Conservation (phyloP, 768 basidiomycete species). For the Mycena leptocephala region DNA sequence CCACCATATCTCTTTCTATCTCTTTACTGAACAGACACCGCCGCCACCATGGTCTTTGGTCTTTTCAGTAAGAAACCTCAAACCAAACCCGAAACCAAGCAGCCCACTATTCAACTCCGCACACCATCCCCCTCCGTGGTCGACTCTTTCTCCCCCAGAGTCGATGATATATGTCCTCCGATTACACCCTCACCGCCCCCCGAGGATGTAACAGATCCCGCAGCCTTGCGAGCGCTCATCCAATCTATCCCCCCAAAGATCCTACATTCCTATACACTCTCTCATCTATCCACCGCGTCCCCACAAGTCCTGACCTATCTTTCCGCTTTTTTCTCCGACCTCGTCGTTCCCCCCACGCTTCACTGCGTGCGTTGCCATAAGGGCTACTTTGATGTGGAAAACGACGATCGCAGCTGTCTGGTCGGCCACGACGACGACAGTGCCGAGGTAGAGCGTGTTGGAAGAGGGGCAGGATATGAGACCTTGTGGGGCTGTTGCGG, state of each 20-base stretch:
- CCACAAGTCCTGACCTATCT: slow-evolving; percentile 63
- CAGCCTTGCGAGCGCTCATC: slow-evolving; percentile 67
- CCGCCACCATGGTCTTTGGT: slow-evolving; percentile 26
- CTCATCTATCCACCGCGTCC: slow-evolving; percentile 60
- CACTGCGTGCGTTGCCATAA: slow-evolving; percentile 87
- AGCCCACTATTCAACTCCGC: slow-evolving; percentile 56
- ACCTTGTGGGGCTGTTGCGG: slow-evolving; percentile 85
- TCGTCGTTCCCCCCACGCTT: slow-evolving; percentile 76
- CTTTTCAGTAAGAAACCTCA: slow-evolving; percentile 38
- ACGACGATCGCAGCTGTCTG: slow-evolving; percentile 78
- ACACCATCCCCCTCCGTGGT: slow-evolving; percentile 71
- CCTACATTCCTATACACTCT: slow-evolving; percentile 74
- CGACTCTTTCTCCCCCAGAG: slow-evolving; percentile 41
- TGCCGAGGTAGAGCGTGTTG: slow-evolving; percentile 78
- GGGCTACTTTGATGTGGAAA: slow-evolving; percentile 80
- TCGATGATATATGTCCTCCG: slow-evolving; percentile 55
- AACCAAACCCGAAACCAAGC: slow-evolving; percentile 24
- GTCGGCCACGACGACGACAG: slow-evolving; percentile 89
- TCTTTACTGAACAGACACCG: background rate
- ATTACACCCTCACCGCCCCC: slow-evolving; percentile 54
- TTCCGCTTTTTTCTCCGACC: slow-evolving; percentile 71
- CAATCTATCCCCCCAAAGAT: slow-evolving; percentile 76
- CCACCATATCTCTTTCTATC: background rate
- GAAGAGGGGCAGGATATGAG: slow-evolving; percentile 59
- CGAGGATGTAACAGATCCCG: slow-evolving; percentile 54